These are phyloP conservation scores for Termitomyces sp. DNA, from an alignment of 768 basidiomycete species.

Conservation along the genomic window DNA sequence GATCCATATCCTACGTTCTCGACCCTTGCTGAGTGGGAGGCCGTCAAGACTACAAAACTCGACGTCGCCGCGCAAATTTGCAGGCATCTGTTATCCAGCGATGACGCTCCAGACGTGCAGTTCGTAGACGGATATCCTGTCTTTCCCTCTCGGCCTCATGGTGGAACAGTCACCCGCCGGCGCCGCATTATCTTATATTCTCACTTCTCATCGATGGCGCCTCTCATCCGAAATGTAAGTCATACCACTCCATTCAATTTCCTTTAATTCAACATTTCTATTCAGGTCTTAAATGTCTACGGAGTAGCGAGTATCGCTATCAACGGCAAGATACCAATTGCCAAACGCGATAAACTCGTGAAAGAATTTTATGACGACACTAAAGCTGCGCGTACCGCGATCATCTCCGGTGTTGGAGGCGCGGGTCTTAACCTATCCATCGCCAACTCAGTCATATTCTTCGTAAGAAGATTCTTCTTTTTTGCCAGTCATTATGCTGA, in stretches of 20 bases:
- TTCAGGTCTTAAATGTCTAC: conserved; percentile 5
- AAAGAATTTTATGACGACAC: conserved; percentile 8
- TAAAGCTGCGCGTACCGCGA: conserved; percentile 5
- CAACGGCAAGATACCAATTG: conserved; percentile 9
- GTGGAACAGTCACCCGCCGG: not conserved
- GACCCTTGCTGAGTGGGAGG: not conserved
- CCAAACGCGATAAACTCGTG: conserved; percentile 8
- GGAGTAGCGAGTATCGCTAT: conserved; percentile 5
- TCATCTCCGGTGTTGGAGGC: conserved; percentile 19
- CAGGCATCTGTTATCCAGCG: not conserved
- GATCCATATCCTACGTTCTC: not conserved
- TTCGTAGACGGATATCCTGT: conserved; percentile 3
- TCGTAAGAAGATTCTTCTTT: conserved; percentile 12
- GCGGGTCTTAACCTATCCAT: conserved; percentile 19
- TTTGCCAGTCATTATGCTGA: not conserved
- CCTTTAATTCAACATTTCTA: not conserved
- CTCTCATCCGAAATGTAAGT: conserved; percentile 15
- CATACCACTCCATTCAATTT: no score
- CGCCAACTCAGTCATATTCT: conserved; percentile 15
- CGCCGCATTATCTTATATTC: conserved; percentile 7
- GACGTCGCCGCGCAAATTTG: not conserved
- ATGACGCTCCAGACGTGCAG: conserved; percentile 2
- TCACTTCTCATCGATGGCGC: conserved; percentile 14
- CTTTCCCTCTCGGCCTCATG: not conserved
- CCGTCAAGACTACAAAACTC: conserved; percentile 8